Evolutionary conservation across 257 asterid genomes (phyloP).

Genomic region (Phtheirospermum japonicum): DNA sequence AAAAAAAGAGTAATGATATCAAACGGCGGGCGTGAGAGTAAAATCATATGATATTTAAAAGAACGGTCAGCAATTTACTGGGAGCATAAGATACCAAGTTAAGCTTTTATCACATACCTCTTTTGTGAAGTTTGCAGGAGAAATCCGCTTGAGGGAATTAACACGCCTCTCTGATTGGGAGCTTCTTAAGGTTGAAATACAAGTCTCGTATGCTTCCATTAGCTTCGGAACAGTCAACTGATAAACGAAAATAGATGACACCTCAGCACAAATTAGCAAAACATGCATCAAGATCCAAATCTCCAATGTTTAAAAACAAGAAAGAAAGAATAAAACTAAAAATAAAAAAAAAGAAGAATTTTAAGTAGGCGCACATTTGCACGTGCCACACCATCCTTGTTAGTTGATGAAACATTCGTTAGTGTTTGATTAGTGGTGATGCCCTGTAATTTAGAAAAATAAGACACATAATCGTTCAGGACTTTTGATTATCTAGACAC

Average conservation of each 20-base stretch:
- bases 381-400: constrained; percentile 32
- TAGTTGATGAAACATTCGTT: constrained; percentile 37
- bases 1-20: constrained; percentile 17
- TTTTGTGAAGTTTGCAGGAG: constrained; percentile 85
- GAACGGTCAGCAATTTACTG: not conserved
- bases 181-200: constrained; percentile 51
- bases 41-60: not conserved
- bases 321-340: not conserved
- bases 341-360: not conserved
- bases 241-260: constrained; percentile 28
- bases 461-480: constrained; percentile 17
- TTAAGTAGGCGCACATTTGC: constrained; percentile 47
- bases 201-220: constrained; percentile 62
- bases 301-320: not conserved
- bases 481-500: constrained; percentile 14
- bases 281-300: constrained; percentile 19
- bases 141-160: constrained; percentile 59
- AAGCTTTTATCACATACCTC: constrained; percentile 40
- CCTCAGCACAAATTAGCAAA: constrained; percentile 8
- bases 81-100: not conserved
- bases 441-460: constrained; percentile 40
- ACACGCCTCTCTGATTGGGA: constrained; percentile 62
- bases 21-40: constrained; percentile 9
- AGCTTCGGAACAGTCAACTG: constrained; percentile 76
- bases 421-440: constrained; percentile 33